Conservation (phyloP, 805 yeast genomes). For the Starmerella bombicola region DNA sequence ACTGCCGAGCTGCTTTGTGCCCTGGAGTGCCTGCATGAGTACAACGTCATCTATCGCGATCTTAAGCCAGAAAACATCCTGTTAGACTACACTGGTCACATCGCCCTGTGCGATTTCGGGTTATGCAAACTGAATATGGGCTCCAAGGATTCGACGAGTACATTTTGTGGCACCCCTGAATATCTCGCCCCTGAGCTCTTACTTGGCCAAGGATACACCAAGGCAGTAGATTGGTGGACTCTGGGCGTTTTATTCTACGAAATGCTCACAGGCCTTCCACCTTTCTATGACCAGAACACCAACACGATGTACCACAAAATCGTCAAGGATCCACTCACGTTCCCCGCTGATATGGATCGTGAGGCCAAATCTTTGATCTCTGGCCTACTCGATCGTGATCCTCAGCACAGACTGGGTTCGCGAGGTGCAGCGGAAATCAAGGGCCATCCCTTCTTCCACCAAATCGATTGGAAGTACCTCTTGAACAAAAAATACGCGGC, state of each 20-base stretch:
- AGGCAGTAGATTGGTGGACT: constrained; percentile 98
- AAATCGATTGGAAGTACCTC: constrained; percentile 80
- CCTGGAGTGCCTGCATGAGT: constrained; percentile 76
- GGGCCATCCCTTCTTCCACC: constrained; percentile 71
- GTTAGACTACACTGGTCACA: constrained; percentile 92
- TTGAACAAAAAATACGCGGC: constrained; percentile 81
- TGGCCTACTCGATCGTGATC: constrained; percentile 73
- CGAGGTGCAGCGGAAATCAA: constrained; percentile 78
- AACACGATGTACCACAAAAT: constrained; percentile 90
- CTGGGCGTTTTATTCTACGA: constrained; percentile 86
- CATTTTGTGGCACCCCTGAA: constrained; percentile 98
- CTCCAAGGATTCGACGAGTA: constrained; percentile 68
- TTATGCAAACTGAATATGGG: constrained; percentile 92
- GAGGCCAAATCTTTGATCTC: constrained; percentile 73
- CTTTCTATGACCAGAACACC: constrained; percentile 89
- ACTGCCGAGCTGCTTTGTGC: constrained; percentile 91
- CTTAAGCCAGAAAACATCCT: constrained; percentile 91
- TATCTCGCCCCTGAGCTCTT: constrained; percentile 91
- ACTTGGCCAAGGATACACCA: constrained; percentile 84
- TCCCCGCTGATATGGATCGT: constrained; percentile 76
- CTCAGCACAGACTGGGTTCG: constrained; percentile 59
- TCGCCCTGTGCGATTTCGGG: constrained; percentile 95
- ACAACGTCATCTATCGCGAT: constrained; percentile 90
- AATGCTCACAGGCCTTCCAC: constrained; percentile 95
- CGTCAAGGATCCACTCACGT: constrained; percentile 72